Conservation (phyloP, 1,139 yeast genomes). For the Eremothecium gossypii region DNA sequence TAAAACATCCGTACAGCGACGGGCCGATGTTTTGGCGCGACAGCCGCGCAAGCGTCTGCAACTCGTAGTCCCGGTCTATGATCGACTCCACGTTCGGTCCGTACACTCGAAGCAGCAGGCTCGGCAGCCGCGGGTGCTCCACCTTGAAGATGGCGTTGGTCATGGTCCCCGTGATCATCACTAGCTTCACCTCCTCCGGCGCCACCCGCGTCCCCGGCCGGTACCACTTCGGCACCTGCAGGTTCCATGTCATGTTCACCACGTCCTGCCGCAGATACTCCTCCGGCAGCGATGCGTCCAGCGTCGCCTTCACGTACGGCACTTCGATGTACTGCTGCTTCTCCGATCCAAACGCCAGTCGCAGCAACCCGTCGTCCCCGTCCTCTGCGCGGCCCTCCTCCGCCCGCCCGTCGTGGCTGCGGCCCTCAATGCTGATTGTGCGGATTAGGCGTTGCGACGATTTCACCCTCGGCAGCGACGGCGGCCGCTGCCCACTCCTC, state of each 20-base stretch:
- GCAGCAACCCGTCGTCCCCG: conserved; percentile 4
- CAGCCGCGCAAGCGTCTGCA: conserved; percentile 61
- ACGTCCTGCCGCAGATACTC: conserved; percentile 84
- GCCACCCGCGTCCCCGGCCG: conserved; percentile 22
- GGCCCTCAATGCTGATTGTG: conserved; percentile 22
- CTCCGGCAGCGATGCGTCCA: conserved; percentile 67
- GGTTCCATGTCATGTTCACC: conserved; percentile 50
- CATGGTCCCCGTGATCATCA: conserved; percentile 80
- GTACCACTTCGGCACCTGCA: conserved; percentile 75
- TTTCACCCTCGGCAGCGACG: conserved; percentile 21
- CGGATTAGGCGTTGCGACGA: conserved; percentile 25
- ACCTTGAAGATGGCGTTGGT: conserved; percentile 83
- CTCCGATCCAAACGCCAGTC: conserved; percentile 10
- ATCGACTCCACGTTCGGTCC: conserved; percentile 87
- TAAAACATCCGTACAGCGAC: conserved; percentile 73
- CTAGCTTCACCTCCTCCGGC: conserved; percentile 37
- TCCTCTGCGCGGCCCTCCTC: conserved; percentile 2
- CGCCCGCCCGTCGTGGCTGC: conserved; percentile 6
- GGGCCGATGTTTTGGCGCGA: conserved; percentile 82
- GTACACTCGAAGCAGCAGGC: conserved; percentile 66
- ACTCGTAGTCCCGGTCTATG: conserved; percentile 78
- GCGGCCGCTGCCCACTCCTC: conserved; percentile 15
- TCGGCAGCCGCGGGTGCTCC: conserved; percentile 32
- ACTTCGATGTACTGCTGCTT: conserved; percentile 23
- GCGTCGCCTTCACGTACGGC: conserved; percentile 30